These are phyloP conservation scores for Umbelopsis isabellina DNA, from an alignment of 192 early-diverging fungal genomes.

Conservation along the genomic window DNA sequence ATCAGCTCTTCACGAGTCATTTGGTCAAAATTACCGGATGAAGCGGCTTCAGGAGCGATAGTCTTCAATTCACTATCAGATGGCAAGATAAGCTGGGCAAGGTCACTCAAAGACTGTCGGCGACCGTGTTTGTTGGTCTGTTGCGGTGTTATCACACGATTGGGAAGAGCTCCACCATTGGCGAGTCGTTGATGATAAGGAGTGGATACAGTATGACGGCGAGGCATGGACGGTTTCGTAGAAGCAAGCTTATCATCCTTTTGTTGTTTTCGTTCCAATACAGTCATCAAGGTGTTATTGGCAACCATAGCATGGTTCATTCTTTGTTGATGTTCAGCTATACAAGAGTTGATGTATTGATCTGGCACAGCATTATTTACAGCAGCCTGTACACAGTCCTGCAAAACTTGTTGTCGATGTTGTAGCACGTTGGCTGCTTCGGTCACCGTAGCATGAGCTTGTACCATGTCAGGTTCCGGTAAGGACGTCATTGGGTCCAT, in stretches of 20 bases:
- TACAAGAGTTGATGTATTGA: neutral
- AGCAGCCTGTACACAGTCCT: slow-evolving; percentile 21
- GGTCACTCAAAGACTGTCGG: slow-evolving; percentile 25
- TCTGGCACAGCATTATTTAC: slow-evolving; percentile 20
- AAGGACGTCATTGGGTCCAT: slow-evolving; percentile 8
- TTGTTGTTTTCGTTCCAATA: neutral
- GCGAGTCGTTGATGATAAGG: slow-evolving; percentile 25
- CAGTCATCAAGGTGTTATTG: neutral
- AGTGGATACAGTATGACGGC: slow-evolving; percentile 33
- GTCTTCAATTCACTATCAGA: slow-evolving; percentile 3
- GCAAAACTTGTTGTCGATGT: slow-evolving; percentile 15
- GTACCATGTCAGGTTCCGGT: neutral
- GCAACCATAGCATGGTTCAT: slow-evolving; percentile 12
- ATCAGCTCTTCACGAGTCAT: slow-evolving; percentile 30
- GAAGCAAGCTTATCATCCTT: neutral
- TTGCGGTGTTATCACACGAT: slow-evolving; percentile 6
- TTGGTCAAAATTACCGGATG: slow-evolving; percentile 11
- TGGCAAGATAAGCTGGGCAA: slow-evolving; percentile 6
- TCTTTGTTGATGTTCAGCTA: slow-evolving; percentile 11
- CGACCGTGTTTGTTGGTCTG: slow-evolving; percentile 17
- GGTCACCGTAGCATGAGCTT: neutral
- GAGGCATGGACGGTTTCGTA: slow-evolving; percentile 14
- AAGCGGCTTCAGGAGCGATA: neutral
- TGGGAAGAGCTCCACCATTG: neutral
- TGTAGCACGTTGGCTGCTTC: slow-evolving; percentile 14